These are phyloP conservation scores for Metschnikowia proteae DNA, from an alignment of 805 yeast species.

Conservation along the genomic window DNA sequence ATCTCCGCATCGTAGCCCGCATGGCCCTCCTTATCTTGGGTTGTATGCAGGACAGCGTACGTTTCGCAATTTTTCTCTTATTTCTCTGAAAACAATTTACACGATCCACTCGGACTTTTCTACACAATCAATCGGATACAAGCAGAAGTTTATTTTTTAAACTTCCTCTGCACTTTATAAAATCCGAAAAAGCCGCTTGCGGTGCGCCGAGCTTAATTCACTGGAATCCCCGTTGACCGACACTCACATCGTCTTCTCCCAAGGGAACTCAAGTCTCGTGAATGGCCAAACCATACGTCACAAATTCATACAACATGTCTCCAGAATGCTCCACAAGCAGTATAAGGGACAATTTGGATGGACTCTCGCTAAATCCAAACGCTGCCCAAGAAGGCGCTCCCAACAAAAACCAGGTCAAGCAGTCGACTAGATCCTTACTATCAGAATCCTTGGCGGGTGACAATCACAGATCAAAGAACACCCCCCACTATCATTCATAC, in stretches of 20 bases:
- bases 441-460: constrained; percentile 28
- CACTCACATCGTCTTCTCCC: not conserved
- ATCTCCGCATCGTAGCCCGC: not conserved
- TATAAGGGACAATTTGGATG: constrained; percentile 18
- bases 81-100: constrained; percentile 4
- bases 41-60: constrained; percentile 1
- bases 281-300: not conserved
- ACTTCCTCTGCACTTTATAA: not conserved
- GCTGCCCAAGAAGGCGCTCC: constrained; percentile 2
- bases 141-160: not conserved
- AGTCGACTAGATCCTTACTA: constrained; percentile 21
- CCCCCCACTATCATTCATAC: constrained; percentile 5
- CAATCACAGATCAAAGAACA: constrained; percentile 1
- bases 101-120: not conserved
- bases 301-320: constrained; percentile 8
- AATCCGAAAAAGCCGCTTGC: not conserved
- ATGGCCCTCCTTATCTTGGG: constrained; percentile 2
- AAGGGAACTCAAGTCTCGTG: not conserved
- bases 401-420: constrained; percentile 8
- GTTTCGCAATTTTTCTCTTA: constrained; percentile 6
- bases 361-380: constrained; percentile 12
- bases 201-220: not conserved
- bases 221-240: not conserved
- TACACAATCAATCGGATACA: not conserved
- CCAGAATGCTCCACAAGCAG: constrained; percentile 14